A percentile compares a stretch with the other conserved stretches of the same genome.
These are phyloP conservation scores for Ophiostoma australiae DNA, from an alignment of 2,329 filamentous ascomycete species.

Conservation along the genomic window DNA sequence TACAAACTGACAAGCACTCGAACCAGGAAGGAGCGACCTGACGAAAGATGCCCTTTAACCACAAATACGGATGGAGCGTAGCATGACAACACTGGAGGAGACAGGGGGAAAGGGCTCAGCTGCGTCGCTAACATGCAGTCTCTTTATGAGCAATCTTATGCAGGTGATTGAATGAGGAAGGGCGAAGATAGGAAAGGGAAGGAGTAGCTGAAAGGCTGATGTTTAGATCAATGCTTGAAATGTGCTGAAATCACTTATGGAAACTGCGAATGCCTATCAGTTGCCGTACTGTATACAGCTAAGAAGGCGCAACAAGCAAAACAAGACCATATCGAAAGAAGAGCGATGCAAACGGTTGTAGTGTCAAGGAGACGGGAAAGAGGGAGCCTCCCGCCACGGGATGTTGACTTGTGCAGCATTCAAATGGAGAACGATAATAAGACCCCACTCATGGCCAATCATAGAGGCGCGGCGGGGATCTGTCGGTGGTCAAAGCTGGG, in stretches of 20 bases:
- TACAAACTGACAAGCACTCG: neutral
- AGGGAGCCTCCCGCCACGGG: constrained; percentile 1
- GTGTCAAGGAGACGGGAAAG: neutral
- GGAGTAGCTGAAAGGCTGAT: neutral
- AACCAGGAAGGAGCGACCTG: neutral
- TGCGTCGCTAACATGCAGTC: neutral
- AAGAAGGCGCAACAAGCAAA: neutral
- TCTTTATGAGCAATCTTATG: neutral
- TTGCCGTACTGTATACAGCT: neutral
- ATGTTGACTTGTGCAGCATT: neutral
- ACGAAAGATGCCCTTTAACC: neutral
- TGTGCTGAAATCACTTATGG: neutral
- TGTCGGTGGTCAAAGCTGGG: neutral
- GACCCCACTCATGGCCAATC: neutral
- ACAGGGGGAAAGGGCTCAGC: neutral
- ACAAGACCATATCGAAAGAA: neutral
- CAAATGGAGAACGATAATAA: neutral
- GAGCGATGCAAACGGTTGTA: neutral
- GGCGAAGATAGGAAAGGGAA: neutral
- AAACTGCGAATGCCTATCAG: neutral
- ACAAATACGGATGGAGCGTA: neutral
- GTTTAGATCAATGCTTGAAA: neutral
- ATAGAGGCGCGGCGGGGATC: neutral
- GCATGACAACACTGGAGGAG: neutral
- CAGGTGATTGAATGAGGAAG: neutral